Conservation (phyloP, 441 rosid genomes). For the Melastoma candidum region DNA sequence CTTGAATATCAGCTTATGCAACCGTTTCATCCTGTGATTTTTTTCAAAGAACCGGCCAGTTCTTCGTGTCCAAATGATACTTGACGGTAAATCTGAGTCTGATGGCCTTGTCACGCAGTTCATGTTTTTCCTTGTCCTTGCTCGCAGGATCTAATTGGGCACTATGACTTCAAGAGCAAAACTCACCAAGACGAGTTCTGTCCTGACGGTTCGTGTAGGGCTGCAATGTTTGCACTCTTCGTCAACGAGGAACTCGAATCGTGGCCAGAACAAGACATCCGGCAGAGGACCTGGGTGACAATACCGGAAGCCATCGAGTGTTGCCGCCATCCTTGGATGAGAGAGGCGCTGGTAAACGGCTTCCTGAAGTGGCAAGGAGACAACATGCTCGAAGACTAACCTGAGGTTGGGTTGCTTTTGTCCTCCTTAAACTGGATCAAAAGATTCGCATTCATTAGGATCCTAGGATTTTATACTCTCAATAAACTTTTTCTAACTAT, state of each 20-base stretch:
- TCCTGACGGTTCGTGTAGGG: constrained; percentile 17
- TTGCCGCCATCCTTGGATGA: constrained; percentile 20
- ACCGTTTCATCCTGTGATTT: no score
- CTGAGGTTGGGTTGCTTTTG: no score
- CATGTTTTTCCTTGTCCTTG: neutral
- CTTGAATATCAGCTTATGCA: no score
- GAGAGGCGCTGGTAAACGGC: constrained; percentile 15
- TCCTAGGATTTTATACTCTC: no score
- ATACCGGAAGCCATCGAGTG: constrained; percentile 13
- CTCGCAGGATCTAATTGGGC: constrained; percentile 13
- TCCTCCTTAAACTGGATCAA: no score
- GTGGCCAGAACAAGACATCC: constrained; percentile 19
- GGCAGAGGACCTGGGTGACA: constrained; percentile 16
- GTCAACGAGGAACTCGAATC: constrained; percentile 20
- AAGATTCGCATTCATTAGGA: no score
- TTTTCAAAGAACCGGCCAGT: no score
- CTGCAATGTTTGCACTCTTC: constrained; percentile 12
- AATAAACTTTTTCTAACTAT: no score
- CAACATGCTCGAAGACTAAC: no score
- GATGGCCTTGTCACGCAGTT: neutral
- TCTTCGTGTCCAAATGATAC: no score
- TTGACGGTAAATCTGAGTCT: neutral
- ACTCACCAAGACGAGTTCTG: constrained; percentile 15
- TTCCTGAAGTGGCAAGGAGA: constrained; percentile 13
- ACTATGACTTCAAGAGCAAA: constrained; percentile 17